Base-by-base conservation (phyloP, 345 rosid genomes). In the Triadica sebifera region DNA sequence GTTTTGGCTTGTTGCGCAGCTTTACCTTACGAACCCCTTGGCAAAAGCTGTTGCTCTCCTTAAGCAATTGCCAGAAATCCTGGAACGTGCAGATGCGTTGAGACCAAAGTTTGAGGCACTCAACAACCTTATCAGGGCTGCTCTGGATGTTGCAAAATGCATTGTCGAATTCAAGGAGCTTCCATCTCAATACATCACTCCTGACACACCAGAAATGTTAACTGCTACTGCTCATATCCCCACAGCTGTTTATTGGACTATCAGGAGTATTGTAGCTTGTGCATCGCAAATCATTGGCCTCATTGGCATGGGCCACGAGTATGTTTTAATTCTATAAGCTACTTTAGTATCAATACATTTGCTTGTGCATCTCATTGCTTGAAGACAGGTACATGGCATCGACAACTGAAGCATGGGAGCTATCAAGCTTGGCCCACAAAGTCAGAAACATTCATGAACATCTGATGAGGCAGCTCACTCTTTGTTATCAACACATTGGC, bases 381-480 rank as follows among this genome's bases (percentile, higher is more conserved):
- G 60, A 47, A 50, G 15, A 25, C 71, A 86, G 89, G 77, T 71
- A 81, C 67, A 67, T 50, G 16, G 51, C 86, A 52, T 79, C 83
- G 37, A 85, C 90, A 67, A 85, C 80, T 69, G 94, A 89, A 76
- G 80, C 85, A n/a, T 88, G 91, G 86, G 97, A 88, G 83, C 80
- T 91, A 38, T 88, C 91, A 49, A 85, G 85, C 78, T 82, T 87
- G 76, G 87, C 87, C 19, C 87, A 87, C 71, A 86, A 88, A 77
- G 84, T 91, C 17, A 77, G 41, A 78, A 84, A 76, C 73, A 84
- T 86, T 49, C 78, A 80, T n/a, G 75, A 72, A 62, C 89, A 80
- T 77, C 87, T 86, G 46, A 62, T 45, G 83, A 75, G 62, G 74
- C 89, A 82, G 69, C 82, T 86, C 41, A 38, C 62, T 25, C 41